A percentile compares a stretch with the other conserved stretches of the same genome.
These are phyloP conservation scores for Onygena corvina DNA, from an alignment of 2,329 filamentous ascomycete species.

Conservation along the genomic window DNA sequence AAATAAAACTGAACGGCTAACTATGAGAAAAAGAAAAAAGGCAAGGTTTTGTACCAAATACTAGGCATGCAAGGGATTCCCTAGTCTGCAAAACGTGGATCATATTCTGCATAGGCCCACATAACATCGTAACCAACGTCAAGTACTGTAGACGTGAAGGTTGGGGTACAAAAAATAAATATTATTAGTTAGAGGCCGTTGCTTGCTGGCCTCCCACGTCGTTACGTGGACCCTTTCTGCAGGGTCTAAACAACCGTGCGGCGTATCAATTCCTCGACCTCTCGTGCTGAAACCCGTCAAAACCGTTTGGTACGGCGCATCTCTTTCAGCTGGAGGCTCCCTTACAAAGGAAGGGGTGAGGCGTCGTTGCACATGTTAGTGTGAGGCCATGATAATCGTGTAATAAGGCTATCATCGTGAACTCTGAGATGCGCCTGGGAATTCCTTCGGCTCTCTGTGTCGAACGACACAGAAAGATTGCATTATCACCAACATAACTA, in stretches of 20 bases:
- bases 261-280: not conserved
- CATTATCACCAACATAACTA: conserved; percentile 7
- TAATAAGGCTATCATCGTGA: not conserved
- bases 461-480: conserved; percentile 1
- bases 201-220: not conserved
- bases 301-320: not conserved
- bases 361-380: not conserved
- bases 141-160: not conserved
- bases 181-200: not conserved
- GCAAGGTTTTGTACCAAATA: conserved; percentile 1
- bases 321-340: not conserved
- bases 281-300: not conserved
- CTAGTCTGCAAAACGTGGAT: conserved; percentile 2
- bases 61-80: not conserved
- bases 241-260: conserved; percentile 2
- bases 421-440: not conserved
- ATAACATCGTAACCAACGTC: not conserved
- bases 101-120: not conserved
- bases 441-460: not conserved
- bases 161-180: too few species aligned
- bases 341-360: not conserved
- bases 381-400: not conserved
- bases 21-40: too few species aligned
- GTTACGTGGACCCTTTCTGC: conserved; percentile 1
- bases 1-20: too few species aligned